Conservation (phyloP, 2,329 filamentous ascomycete species). For the Colletotrichum australisinense region DNA sequence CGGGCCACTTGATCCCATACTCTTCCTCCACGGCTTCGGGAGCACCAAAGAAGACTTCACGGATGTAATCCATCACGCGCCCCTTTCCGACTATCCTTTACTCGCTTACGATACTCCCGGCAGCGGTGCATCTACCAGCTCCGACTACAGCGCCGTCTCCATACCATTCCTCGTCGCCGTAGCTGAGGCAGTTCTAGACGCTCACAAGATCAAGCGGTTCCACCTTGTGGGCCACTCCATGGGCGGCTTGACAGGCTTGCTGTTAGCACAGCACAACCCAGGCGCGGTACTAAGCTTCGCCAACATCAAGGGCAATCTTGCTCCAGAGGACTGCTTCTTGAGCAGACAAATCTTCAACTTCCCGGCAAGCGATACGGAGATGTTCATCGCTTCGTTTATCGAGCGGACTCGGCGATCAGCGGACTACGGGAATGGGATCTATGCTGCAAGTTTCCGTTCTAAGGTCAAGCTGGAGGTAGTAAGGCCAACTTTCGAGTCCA, state of each 20-base stretch:
- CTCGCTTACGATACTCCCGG: conserved; percentile 41
- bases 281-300: conserved; percentile 37
- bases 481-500: conserved; percentile 39
- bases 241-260: conserved; percentile 40
- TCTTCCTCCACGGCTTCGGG: conserved; percentile 43
- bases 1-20: conserved; percentile 14
- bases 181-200: conserved; percentile 35
- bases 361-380: neutral
- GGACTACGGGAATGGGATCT: conserved; percentile 33
- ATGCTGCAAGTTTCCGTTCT: conserved; percentile 31
- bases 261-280: conserved; percentile 34
- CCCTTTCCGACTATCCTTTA: conserved; percentile 35
- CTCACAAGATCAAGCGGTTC: conserved; percentile 30
- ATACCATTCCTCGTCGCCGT: conserved; percentile 38
- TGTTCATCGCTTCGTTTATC: conserved; percentile 17
- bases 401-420: conserved; percentile 30
- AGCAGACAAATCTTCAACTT: conserved; percentile 38
- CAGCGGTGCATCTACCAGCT: conserved; percentile 37
- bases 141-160: conserved; percentile 31
- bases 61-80: conserved; percentile 37
- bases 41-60: conserved; percentile 42
- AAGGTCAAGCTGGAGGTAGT: conserved; percentile 37
- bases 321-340: conserved; percentile 42
- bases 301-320: conserved; percentile 43
- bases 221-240: conserved; percentile 44